Base-by-base conservation (phyloP, 108 stramenopile genomes). In the Skeletonema potamos region DNA sequence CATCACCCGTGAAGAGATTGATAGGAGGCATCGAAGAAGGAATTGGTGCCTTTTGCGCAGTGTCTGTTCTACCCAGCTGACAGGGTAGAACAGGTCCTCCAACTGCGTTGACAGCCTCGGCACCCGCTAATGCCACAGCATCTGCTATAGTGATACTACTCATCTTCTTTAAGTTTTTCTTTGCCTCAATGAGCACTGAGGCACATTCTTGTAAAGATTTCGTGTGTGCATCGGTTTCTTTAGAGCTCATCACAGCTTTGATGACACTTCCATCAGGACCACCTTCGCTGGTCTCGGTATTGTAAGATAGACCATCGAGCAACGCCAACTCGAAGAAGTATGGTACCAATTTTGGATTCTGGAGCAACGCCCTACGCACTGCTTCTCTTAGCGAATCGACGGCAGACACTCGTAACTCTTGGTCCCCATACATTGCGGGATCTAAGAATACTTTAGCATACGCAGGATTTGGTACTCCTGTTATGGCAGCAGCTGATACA, bases 361-460 rank as follows among this genome's bases (percentile, higher is more conserved):
- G 85, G 15, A 92, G 76, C 68, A 95, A 86, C 0, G 90, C 88
- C 28, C 89, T 67, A 22, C 93, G 87, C 3, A 91, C 91, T 12
- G 80, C 65, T 71, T 92, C 91, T 46, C 82, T 74, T 10, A 92
- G 75, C 11, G 86, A 83, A 64, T 92, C 88, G 64, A 95, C 91
- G 39, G 93, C 91, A 39, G 91, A 84, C 6, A 91, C 87, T 13
- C 91, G 81, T 5, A 91, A 67, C 76, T 95, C 93, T 84, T 95
- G 93, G 68, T 95, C 93, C 28, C 93, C 93, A 64, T 95, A 95
- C 88, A 91, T 89, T 36, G 91, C 93, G 15, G 93, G 93, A 81
- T 95, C 93, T 58, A 95, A 87, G 64, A 84, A 95, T 60, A 95
- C 88, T 32, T 81, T 74, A 7, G 93, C 93, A 1, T 79, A 82